Base-by-base conservation (phyloP, 2,329 filamentous ascomycete genomes). In the Cyanodermella asteris region DNA sequence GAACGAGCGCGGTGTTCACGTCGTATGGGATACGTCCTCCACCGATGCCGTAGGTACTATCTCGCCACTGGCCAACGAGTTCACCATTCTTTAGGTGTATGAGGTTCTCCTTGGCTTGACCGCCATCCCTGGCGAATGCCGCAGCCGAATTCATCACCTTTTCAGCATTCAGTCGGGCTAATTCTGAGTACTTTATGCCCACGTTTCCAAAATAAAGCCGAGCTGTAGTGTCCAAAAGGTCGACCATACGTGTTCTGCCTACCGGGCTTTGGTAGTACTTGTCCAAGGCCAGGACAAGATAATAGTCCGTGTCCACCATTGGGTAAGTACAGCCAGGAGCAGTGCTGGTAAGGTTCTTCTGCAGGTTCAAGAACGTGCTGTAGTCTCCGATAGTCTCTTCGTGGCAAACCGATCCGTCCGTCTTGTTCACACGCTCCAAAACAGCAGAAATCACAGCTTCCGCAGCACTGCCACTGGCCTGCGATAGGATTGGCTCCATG, bases 321-420 rank as follows among this genome's bases (percentile, higher is more conserved):
- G 58, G 59, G 35, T 70, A 69, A 22, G 59, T 56, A 33, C 62
- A 72, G 0, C 47, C 43, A 0, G 64, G 57, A 2, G 54, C 56
- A 0, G 54, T 61, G 7, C 58, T 64, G 1, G 46, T 44, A 5
- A 64, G 47, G 18, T 60, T 61, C 3, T 61, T 47, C 28, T 66
- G 52, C 7, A 53, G 27, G 31, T 72, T 67, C 2, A 66, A 42
- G 36, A 52, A 70, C 0, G 65, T 70, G 0, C 65, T 63, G 36
- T 72, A 72, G 36, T 72, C 69, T 4, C 56, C 66, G 33, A 72
- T 63, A 0, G 62, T 66, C 38, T 72, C 68, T 38, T 73, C 66
- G 32, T 73, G 69, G 24, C 61, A 68, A 2, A 62, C 63, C 10
- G 53, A 64, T 0, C 68, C 67, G 35, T 71, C 64, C 0, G 51